Conservation (phyloP, 306 rosid genomes). For the Pachyrhizus erosus region DNA sequence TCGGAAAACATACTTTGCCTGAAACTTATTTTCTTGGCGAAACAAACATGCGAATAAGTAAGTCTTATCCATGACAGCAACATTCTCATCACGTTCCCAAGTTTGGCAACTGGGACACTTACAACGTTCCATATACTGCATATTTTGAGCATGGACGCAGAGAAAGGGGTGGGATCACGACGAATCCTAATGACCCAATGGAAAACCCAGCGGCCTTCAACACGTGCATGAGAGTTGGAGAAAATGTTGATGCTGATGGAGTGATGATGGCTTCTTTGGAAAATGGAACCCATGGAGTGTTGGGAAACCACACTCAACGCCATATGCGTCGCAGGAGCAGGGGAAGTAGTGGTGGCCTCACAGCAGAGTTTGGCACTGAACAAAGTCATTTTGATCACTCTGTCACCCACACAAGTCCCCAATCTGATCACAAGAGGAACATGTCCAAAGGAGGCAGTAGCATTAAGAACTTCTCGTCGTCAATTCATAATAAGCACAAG, state of each 20-base stretch:
- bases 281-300: not conserved
- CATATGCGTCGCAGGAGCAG: conserved; percentile 20
- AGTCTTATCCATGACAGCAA: not conserved
- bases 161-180: conserved; percentile 16
- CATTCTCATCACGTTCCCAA: conserved; percentile 41
- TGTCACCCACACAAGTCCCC: not conserved
- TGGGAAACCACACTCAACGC: conserved; percentile 4
- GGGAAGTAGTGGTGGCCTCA: conserved; percentile 35
- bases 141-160: conserved; percentile 41
- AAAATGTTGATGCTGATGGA: conserved; percentile 16
- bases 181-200: conserved; percentile 44
- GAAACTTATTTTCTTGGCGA: not conserved
- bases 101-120: conserved; percentile 44
- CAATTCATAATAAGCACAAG: conserved; percentile 27
- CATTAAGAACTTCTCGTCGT: conserved; percentile 39
- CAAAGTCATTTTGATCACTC: not conserved
- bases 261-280: conserved; percentile 20
- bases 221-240: not conserved
- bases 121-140: conserved; percentile 47
- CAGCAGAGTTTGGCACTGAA: conserved; percentile 23
- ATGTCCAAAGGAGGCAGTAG: conserved; percentile 25
- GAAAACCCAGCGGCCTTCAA: conserved; percentile 39
- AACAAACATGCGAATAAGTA: not conserved
- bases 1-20: no score
- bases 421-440: conserved; percentile 12